Evolutionary conservation across 352 stramenopile genomes (phyloP).

Genomic region (Phytophthora multivora): DNA sequence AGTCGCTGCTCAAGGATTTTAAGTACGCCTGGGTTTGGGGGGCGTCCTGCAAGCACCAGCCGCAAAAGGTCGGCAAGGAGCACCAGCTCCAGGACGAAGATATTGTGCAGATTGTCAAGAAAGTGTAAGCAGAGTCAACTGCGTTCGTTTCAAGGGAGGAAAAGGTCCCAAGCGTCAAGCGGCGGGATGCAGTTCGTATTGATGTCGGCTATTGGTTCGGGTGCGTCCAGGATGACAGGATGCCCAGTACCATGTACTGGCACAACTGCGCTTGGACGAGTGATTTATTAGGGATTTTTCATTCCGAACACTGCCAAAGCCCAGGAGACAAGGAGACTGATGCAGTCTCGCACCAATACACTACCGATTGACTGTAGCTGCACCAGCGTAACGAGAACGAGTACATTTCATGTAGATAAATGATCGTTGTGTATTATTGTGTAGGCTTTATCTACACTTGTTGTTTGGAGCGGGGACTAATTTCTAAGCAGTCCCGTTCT

Average conservation of each 20-base stretch:
- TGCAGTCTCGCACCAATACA: conserved; percentile 12
- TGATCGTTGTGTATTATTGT: conserved; percentile 15
- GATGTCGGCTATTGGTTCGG: conserved; percentile 1
- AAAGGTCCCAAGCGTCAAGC: neutral
- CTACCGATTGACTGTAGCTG: conserved; percentile 15
- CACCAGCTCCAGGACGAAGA: conserved; percentile 98
- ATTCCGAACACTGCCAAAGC: conserved; percentile 4
- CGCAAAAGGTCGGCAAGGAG: conserved; percentile 98
- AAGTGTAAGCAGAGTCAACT: conserved; percentile 58
- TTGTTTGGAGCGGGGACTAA: neutral
- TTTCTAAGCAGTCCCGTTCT: neutral
- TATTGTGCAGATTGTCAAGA: conserved; percentile 99
- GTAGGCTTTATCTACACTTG: neutral
- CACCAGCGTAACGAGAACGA: neutral
- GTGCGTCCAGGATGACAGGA: neutral
- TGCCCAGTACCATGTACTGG: conserved; percentile 1
- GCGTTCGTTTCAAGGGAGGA: conserved; percentile 3
- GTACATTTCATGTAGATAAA: conserved; percentile 19
- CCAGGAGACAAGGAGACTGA: neutral
- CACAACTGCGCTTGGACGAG: conserved; percentile 5
- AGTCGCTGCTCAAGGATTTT: conserved; percentile 88
- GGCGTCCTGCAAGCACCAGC: conserved; percentile 97
- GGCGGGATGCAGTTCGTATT: neutral
- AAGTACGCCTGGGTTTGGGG: conserved; percentile 99
- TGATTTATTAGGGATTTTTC: conserved; percentile 25